These are phyloP conservation scores for Atalantia buxifolia DNA, from an alignment of 345 rosid species.

Conservation along the genomic window DNA sequence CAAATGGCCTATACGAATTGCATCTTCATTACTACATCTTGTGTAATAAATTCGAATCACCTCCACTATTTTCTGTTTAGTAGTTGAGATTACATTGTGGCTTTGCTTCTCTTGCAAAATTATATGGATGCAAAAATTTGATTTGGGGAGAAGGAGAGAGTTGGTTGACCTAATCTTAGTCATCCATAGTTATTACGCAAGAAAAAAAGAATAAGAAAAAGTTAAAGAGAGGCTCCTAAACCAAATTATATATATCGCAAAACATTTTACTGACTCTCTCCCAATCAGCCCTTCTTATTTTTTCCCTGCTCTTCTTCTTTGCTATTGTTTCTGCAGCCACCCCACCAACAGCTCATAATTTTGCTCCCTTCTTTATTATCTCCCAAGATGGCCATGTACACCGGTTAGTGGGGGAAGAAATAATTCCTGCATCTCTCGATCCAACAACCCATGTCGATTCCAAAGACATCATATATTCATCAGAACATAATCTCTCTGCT, in stretches of 20 bases:
- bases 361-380: conserved; percentile 25
- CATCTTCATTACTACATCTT: background rate
- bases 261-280: background rate
- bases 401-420: conserved; percentile 29
- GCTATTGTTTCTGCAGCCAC: conserved; percentile 7
- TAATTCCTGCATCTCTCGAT: conserved; percentile 37
- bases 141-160: no score
- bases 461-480: conserved; percentile 37
- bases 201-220: no score
- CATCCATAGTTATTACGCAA: no score
- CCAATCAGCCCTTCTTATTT: background rate
- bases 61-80: background rate
- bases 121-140: background rate
- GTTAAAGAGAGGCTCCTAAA: no score
- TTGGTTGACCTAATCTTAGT: no score
- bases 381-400: conserved; percentile 59
- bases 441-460: conserved; percentile 39
- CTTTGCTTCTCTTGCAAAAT: background rate
- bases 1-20: background rate
- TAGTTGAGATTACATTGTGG: background rate
- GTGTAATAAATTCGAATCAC: background rate
- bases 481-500: conserved; percentile 14
- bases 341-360: conserved; percentile 32
- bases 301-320: background rate
- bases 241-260: no score